Conservation (phyloP, 441 rosid species). For the Flueggea neowawraea region DNA sequence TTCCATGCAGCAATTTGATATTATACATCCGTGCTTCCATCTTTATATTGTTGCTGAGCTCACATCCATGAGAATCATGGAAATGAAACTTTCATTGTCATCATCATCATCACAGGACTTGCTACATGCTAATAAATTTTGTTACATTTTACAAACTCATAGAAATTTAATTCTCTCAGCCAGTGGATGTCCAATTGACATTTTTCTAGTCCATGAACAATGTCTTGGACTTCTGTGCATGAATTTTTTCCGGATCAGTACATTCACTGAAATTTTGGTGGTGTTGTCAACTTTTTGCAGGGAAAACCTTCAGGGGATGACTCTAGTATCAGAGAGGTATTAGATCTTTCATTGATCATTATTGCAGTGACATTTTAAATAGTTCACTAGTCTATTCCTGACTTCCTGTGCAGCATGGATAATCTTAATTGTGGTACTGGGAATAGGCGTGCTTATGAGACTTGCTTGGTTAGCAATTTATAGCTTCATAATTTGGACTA, state of each 20-base stretch:
- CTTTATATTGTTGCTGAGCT: not conserved
- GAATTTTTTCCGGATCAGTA: too few relatives aligned
- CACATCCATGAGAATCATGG: not conserved
- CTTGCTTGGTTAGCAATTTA: not conserved
- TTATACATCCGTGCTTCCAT: not conserved
- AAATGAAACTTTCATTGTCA: not conserved
- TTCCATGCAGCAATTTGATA: not conserved
- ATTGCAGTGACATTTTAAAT: not conserved
- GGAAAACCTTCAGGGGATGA: slow-evolving; percentile 27
- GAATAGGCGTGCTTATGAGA: not conserved
- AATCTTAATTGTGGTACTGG: not conserved
- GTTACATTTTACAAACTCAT: too few relatives aligned
- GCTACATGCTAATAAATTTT: not conserved
- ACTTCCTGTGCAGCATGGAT: not conserved
- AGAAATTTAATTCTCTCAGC: too few relatives aligned
- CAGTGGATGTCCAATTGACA: too few relatives aligned
- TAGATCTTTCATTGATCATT: slow-evolving; percentile 5
- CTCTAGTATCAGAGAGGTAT: slow-evolving; percentile 64
- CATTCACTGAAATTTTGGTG: too few relatives aligned
- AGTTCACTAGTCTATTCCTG: not conserved
- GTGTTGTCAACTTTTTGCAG: slow-evolving; percentile 30
- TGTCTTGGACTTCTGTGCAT: too few relatives aligned
- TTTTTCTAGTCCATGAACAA: too few relatives aligned
- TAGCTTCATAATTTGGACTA: not conserved
- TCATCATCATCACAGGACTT: not conserved